phyloP scores from a whole-genome alignment of 805 yeast genomes.

The Cyberlindnera misumaiensis region DNA sequence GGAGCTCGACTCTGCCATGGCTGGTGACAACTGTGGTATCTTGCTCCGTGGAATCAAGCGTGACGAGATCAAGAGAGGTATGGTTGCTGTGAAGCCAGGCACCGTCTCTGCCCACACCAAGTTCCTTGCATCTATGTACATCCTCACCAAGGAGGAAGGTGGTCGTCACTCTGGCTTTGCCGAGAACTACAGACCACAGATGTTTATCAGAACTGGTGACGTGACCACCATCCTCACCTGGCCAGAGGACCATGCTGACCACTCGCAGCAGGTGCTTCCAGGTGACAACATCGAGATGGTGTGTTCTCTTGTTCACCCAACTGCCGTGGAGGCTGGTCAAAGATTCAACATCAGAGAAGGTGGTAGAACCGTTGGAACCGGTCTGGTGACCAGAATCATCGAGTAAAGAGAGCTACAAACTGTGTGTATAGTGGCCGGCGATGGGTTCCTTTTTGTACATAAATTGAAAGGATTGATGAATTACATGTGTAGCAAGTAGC shows the following conservation, averaged over 20 bases:
- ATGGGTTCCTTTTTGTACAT: too few species aligned
- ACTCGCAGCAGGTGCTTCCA: slow-evolving; percentile 87
- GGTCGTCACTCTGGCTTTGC: slow-evolving; percentile 98
- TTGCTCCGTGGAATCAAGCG: slow-evolving; percentile 97
- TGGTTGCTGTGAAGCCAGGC: slow-evolving; percentile 93
- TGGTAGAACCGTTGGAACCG: slow-evolving; percentile 98
- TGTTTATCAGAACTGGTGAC: slow-evolving; percentile 93
- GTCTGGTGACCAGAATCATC: slow-evolving; percentile 88
- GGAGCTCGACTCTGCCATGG: slow-evolving; percentile 95
- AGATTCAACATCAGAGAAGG: slow-evolving; percentile 99
- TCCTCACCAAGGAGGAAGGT: slow-evolving; percentile 95
- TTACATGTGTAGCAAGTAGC: too few species aligned
- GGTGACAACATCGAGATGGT: slow-evolving; percentile 98
- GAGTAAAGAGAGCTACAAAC: slow-evolving; percentile 30
- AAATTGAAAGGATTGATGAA: too few species aligned
- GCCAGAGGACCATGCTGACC: slow-evolving; percentile 75
- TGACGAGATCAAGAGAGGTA: slow-evolving; percentile 95
- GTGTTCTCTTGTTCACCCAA: slow-evolving; percentile 82
- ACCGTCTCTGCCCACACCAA: slow-evolving; percentile 88
- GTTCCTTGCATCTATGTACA: slow-evolving; percentile 88
- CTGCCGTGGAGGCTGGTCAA: slow-evolving; percentile 93
- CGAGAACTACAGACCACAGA: slow-evolving; percentile 96
- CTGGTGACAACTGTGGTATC: slow-evolving; percentile 99
- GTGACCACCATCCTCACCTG: slow-evolving; percentile 85
- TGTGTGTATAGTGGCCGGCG: too few species aligned